Evolutionary conservation across 345 rosid genomes (phyloP).

Genomic region (Salix exigua): DNA sequence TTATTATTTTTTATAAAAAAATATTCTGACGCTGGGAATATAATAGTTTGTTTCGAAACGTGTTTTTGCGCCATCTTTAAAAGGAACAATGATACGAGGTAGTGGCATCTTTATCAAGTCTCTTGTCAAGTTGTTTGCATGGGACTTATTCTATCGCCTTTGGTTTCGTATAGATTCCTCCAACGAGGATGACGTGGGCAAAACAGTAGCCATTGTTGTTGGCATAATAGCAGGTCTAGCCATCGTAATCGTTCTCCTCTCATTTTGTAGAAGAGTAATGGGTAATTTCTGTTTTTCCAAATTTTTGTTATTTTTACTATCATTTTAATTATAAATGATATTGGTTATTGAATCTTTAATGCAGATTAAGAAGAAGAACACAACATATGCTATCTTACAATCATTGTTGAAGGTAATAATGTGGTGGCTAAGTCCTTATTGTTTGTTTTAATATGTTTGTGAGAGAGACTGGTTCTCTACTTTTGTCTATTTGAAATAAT

Average conservation of each 20-base stretch:
- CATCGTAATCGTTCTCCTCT: constrained; percentile 65
- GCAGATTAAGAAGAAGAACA: constrained; percentile 10
- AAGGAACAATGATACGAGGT: background rate
- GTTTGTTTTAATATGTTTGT: background rate
- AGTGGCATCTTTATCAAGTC: constrained; percentile 15
- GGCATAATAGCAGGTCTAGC: constrained; percentile 73
- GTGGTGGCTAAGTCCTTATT: background rate
- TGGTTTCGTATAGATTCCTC: constrained; percentile 47
- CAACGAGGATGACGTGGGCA: constrained; percentile 58
- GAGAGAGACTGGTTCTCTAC: background rate
- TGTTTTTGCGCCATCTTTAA: background rate
- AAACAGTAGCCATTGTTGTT: constrained; percentile 75
- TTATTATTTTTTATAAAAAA: too few species aligned
- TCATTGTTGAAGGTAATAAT: background rate
- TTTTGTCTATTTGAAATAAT: background rate
- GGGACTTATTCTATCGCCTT: constrained; percentile 10
- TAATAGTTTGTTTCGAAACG: too few species aligned
- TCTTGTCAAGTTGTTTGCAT: background rate
- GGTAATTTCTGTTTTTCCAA: constrained; percentile 22
- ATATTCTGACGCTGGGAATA: too few species aligned
- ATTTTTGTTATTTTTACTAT: background rate
- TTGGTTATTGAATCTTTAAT: background rate
- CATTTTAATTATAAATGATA: background rate
- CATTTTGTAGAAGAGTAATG: constrained; percentile 57
- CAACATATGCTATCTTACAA: background rate